Base-by-base conservation (phyloP, 495 filamentous ascomycete species). In the Penicillium daleae region DNA sequence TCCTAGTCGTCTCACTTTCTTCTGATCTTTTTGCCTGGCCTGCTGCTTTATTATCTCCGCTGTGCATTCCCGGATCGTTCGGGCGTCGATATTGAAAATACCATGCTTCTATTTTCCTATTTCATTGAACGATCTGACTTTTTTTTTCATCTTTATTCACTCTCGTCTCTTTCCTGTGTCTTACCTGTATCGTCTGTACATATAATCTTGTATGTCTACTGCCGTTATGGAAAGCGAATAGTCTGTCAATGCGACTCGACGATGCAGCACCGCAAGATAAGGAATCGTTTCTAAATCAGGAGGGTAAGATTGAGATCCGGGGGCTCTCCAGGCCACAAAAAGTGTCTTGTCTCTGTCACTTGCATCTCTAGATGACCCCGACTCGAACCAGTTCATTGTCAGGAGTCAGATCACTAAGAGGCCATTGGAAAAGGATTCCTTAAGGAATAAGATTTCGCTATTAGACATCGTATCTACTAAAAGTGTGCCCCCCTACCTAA, bases 31-130 rank as follows among this genome's bases (percentile, higher is more conserved):
- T 62, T 56, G n/a, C 39, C 57, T 13, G 57, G 48, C 31, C 42
- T 15, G 61, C 32, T 60, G 17, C 52, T 56, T 58, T 42, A 32
- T 62, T 17, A 40, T 65, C 63, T 57, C 21, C 50, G 57, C 63
- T 44, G 48, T 72, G 70, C 69, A 71, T 73, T 62, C 68, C 66
- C 60, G 65, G 58, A 66, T 63, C 61, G 66, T 64, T 72, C 67
- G 63, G 70, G 68, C 70, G 70, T 72, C 65, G 63, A 40, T 71
- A 70, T 59, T 62, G 66, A 72, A 67, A 68, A 65, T 69, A 66
- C 62, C 69, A 74, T 71, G 27, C 63, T 60, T 44, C 56, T 61
- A 52, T 61, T 59, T 32, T 64, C 51, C 53, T 54, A 32, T 59
- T 53, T 40, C 29, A 13, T 33, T 57, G 29, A 35, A 26, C 29